These are phyloP conservation scores for Myriosclerotinia duriaeana DNA, from an alignment of 2,329 filamentous ascomycete species.

Conservation along the genomic window DNA sequence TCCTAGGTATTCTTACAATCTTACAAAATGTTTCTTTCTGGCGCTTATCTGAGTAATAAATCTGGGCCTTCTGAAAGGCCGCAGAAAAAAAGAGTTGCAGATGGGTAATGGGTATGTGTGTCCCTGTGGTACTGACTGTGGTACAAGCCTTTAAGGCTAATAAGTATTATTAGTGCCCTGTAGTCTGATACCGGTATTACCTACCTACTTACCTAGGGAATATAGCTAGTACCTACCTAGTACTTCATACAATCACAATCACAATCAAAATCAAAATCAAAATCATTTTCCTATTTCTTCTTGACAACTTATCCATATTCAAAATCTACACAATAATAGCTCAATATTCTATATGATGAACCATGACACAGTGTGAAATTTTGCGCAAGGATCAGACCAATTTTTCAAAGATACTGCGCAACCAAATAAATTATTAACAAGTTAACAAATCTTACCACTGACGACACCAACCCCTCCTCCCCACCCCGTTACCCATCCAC, in stretches of 20 bases:
- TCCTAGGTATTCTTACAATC: background rate
- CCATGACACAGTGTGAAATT: constrained; percentile 20
- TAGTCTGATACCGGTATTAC: too few species aligned
- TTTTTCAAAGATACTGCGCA: constrained; percentile 22
- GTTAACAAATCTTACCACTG: constrained; percentile 19
- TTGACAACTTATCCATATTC: background rate
- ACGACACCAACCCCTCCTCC: constrained; percentile 23
- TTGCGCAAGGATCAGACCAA: constrained; percentile 22
- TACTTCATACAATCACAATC: background rate
- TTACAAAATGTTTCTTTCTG: constrained; percentile 1
- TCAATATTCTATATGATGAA: background rate
- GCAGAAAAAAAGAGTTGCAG: constrained; percentile 1
- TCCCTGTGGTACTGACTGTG: background rate
- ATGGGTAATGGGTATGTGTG: background rate
- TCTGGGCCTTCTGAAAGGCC: constrained; percentile 20
- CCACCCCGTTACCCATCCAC: constrained; percentile 21
- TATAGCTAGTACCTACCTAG: too few species aligned
- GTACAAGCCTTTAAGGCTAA: constrained; percentile 3
- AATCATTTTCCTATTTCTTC: constrained; percentile 1
- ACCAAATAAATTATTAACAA: constrained; percentile 20
- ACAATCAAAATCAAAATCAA: background rate
- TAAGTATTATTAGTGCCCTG: background rate
- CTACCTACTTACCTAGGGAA: too few species aligned
- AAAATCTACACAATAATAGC: constrained; percentile 1
- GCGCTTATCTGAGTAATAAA: constrained; percentile 24